A percentile compares a stretch with the other conserved stretches of the same genome.
phyloP scores from a whole-genome alignment of 1,284 basidiomycete species.

The Grifola frondosa region DNA sequence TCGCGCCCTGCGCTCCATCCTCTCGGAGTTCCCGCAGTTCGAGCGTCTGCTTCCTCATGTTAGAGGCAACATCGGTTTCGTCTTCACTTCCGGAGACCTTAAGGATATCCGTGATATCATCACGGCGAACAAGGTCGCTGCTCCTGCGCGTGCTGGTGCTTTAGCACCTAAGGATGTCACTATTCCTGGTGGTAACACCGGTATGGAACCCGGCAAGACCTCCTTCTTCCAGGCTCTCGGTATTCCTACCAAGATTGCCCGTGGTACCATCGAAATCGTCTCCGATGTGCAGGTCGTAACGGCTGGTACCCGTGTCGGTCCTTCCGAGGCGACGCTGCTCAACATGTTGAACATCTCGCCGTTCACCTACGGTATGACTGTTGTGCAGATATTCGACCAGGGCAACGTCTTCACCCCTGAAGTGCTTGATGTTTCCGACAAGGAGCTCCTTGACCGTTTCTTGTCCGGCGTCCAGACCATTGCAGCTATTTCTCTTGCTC shows the following conservation, averaged over 20 bases:
- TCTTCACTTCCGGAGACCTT: conserved; percentile 92
- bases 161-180: conserved; percentile 90
- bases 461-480: conserved; percentile 92
- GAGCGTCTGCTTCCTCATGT: conserved; percentile 96
- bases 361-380: conserved; percentile 99
- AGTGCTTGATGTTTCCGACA: conserved; percentile 95
- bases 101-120: conserved; percentile 95
- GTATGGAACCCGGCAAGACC: conserved; percentile 99
- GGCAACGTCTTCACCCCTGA: conserved; percentile 88
- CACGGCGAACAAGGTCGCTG: conserved; percentile 95
- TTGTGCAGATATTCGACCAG: conserved; percentile 90
- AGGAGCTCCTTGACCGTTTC: conserved; percentile 90
- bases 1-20: conserved; percentile 91
- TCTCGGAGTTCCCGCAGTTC: conserved; percentile 89
- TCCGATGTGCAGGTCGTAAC: conserved; percentile 94
- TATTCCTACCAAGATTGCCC: conserved; percentile 99
- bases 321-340: conserved; percentile 95
- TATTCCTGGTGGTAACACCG: conserved; percentile 96
- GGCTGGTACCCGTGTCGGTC: conserved; percentile 90
- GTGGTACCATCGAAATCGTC: conserved; percentile 99
- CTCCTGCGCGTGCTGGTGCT: conserved; percentile 98
- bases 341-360: conserved; percentile 99
- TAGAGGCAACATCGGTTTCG: conserved; percentile 98
- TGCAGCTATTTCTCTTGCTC: conserved; percentile 92
- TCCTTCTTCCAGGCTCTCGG: conserved; percentile 99